Percentiles rank a stretch among this genome's conserved stretches.
Conservation (phyloP, 768 basidiomycete species). For the Rhizopogon vinicolor region DNA sequence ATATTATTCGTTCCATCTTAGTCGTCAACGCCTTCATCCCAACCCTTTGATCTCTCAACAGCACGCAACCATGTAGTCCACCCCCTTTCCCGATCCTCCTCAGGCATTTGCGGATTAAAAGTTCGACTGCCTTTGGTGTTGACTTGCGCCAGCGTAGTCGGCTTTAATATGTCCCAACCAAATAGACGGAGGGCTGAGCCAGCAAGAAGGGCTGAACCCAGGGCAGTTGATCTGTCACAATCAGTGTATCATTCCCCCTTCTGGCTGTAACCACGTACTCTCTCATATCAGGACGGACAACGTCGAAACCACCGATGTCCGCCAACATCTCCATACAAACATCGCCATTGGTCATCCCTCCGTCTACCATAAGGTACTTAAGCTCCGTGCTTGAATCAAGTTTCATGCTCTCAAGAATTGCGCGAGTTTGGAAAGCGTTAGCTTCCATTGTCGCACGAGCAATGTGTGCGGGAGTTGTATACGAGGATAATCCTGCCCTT, state of each 20-base stretch:
- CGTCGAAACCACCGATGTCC: conserved; percentile 87
- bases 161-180: conserved; percentile 86
- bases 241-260: not conserved
- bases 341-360: conserved; percentile 97
- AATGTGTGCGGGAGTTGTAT: conserved; percentile 90
- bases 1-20: conserved; percentile 5
- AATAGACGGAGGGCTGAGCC: conserved; percentile 83
- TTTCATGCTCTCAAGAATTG: conserved; percentile 94
- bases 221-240: conserved; percentile 76
- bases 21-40: conserved; percentile 57
- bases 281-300: conserved; percentile 93
- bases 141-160: conserved; percentile 79
- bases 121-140: conserved; percentile 77
- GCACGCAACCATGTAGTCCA: conserved; percentile 89
- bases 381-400: conserved; percentile 79
- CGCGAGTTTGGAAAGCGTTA: conserved; percentile 93
- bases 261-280: conserved; percentile 54
- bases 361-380: conserved; percentile 90
- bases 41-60: conserved; percentile 75
- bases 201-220: conserved; percentile 92
- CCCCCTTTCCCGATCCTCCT: conserved; percentile 52
- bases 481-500: conserved; percentile 64
- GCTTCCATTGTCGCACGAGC: conserved; percentile 95
- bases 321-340: conserved; percentile 83
- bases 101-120: conserved; percentile 57